These are phyloP conservation scores for Amanita pallidorosea DNA, from an alignment of 768 basidiomycete species.

Conservation along the genomic window DNA sequence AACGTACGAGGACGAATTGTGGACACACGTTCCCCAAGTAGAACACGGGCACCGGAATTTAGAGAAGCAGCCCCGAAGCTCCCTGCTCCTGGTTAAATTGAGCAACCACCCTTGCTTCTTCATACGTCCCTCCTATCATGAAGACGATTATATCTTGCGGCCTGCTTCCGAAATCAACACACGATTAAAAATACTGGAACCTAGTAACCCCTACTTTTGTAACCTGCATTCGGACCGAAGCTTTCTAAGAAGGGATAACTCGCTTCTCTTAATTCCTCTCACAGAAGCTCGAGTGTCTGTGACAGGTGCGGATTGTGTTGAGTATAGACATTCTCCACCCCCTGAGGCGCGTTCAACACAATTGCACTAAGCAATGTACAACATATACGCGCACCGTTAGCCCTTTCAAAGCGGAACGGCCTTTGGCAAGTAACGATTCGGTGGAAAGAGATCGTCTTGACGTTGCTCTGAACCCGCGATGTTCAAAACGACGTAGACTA, in stretches of 20 bases:
- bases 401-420: conserved; percentile 90
- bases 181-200: neutral
- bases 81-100: conserved; percentile 77
- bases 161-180: conserved; percentile 27
- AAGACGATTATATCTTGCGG: conserved; percentile 96
- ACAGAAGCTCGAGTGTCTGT: conserved; percentile 81
- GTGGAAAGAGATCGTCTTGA: conserved; percentile 94
- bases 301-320: conserved; percentile 92
- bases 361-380: neutral
- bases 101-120: conserved; percentile 81
- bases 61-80: conserved; percentile 32
- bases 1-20: conserved; percentile 83
- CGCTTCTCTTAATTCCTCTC: conserved; percentile 78
- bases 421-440: conserved; percentile 88
- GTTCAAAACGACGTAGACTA: conserved; percentile 89
- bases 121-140: conserved; percentile 95
- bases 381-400: conserved; percentile 51
- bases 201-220: conserved; percentile 43
- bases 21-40: conserved; percentile 94
- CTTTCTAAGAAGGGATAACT: conserved; percentile 83
- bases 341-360: conserved; percentile 34
- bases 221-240: conserved; percentile 53
- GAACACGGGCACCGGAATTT: conserved; percentile 57
- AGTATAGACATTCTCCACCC: conserved; percentile 98
- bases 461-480: conserved; percentile 92